Evolutionary conservation across 768 basidiomycete species (phyloP), one percentile per base, ranked within the genome.

Genomic region (Russula sp.): DNA sequence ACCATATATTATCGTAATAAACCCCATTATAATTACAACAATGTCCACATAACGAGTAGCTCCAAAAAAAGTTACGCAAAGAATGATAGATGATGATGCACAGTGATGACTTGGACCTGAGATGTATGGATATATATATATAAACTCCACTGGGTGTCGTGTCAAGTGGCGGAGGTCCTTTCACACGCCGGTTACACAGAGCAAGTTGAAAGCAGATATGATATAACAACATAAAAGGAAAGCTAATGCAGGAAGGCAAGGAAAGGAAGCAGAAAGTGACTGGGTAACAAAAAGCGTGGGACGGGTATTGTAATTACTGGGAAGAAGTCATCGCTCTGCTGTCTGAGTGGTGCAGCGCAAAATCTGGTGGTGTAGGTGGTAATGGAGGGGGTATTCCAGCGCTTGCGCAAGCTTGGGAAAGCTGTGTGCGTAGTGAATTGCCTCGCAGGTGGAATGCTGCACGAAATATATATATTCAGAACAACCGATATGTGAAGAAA

Each of bases 321-420:
- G 58, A 52, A 29, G 58, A 59, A 14, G 42, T 42, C 50, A 59
- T 11, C 42, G 22, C 34, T 45, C 42, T 14, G 10, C 42, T 43
- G 39, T 25, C 50, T n/a, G 50, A 2, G 35, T 52, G 53, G 32
- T 39, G 55, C 3, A 46, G 48, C 11, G 56, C 42, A 11, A 57
- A 36, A 16, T 43, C 48, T 14, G 42, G 49, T 16, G 42, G 18
- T 32, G 50, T 45, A 18, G 65, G 50, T 32, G 67, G 68, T 39
- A 34, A 32, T 8, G 72, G 72, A 2, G 65, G 63, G 9, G 59
- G 67, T 4, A 68, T 63, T n/a, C 67, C 64, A 22, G 69, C 67
- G 35, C 61, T 52, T 20, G 43, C 34, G 50, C 72, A 73, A 1
- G 71, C 72, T 16, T 65, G 64, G n/a, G 62, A 59, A 29, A 73